phyloP scores from a whole-genome alignment of 2,329 filamentous ascomycete genomes.

The Chaetomium sp. region DNA sequence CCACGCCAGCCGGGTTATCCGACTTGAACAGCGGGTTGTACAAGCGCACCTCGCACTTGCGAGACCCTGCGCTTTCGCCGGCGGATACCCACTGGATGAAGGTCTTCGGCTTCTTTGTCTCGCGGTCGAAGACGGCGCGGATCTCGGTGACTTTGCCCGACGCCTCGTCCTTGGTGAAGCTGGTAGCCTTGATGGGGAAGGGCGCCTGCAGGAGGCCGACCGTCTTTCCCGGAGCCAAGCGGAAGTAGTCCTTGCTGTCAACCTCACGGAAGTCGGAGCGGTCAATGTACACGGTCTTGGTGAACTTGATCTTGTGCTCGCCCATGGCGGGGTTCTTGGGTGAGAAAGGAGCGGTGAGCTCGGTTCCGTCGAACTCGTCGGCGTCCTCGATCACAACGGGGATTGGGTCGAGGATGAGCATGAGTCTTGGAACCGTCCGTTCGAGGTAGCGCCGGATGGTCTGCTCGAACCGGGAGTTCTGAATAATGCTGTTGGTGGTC shows the following conservation, averaged over 20 bases:
- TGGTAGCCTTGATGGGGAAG: constrained; percentile 56
- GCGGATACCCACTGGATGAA: constrained; percentile 85
- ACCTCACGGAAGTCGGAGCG: constrained; percentile 62
- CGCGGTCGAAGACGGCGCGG: constrained; percentile 60
- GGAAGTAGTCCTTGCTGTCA: constrained; percentile 62
- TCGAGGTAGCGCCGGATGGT: constrained; percentile 82
- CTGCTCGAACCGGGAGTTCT: constrained; percentile 77
- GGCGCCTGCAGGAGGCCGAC: constrained; percentile 62
- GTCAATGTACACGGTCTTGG: constrained; percentile 63
- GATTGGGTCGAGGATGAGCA: constrained; percentile 82
- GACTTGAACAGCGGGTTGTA: constrained; percentile 83
- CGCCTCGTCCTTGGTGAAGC: constrained; percentile 54
- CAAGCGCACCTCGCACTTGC: constrained; percentile 67
- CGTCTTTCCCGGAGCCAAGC: constrained; percentile 59
- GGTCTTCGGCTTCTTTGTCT: constrained; percentile 67
- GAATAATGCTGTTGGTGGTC: constrained; percentile 70
- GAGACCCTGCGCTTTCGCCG: constrained; percentile 54
- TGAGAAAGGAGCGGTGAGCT: constrained; percentile 61
- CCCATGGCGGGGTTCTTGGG: constrained; percentile 29
- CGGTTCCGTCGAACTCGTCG: constrained; percentile 52
- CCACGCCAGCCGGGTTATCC: constrained; percentile 69
- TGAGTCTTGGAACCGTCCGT: constrained; percentile 76
- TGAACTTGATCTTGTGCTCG: constrained; percentile 41
- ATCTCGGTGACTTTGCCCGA: constrained; percentile 36
- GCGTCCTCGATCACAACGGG: constrained; percentile 76